Evolutionary conservation across 768 basidiomycete genomes (phyloP).

Genomic region (Daedaleopsis nitida): DNA sequence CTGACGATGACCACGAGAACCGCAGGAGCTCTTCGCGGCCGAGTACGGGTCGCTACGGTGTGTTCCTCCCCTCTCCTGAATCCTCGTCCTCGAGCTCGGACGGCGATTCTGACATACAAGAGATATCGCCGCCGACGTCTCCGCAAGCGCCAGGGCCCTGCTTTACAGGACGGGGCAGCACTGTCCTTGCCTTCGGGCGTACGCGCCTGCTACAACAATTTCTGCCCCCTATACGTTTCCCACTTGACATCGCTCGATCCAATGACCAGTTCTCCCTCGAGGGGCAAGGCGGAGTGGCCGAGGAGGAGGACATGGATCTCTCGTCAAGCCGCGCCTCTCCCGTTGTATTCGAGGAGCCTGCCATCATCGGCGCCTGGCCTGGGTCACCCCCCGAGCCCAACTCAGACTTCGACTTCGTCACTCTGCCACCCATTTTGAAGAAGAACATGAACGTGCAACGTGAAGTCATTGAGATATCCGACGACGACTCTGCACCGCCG

Average conservation of each 20-base stretch:
- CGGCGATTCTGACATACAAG: constrained; percentile 35
- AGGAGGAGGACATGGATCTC: constrained; percentile 19
- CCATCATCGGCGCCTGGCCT: constrained; percentile 22
- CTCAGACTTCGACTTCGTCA: not conserved
- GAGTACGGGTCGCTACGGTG: constrained; percentile 64
- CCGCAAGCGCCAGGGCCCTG: not conserved
- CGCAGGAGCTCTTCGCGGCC: constrained; percentile 32
- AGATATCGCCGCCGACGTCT: constrained; percentile 21
- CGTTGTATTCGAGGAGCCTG: constrained; percentile 4
- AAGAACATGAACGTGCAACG: not conserved
- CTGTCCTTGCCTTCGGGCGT: constrained; percentile 4
- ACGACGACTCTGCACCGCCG: constrained; percentile 4
- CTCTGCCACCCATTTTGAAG: not conserved
- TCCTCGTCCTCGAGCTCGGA: constrained; percentile 45
- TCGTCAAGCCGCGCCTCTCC: constrained; percentile 15
- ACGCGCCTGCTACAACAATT: constrained; percentile 23
- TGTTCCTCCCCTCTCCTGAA: constrained; percentile 41
- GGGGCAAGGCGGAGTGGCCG: not conserved
- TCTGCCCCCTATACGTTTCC: constrained; percentile 23
- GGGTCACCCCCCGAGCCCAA: not conserved
- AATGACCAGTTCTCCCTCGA: constrained; percentile 6
- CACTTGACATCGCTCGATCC: not conserved
- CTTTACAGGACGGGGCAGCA: not conserved
- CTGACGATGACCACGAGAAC: not conserved
- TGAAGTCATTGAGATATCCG: constrained; percentile 16